Percentiles rank a stretch among this genome's conserved stretches.
These are phyloP conservation scores for Pistacia integerrima DNA, from an alignment of 345 rosid genomes.

Conservation along the genomic window DNA sequence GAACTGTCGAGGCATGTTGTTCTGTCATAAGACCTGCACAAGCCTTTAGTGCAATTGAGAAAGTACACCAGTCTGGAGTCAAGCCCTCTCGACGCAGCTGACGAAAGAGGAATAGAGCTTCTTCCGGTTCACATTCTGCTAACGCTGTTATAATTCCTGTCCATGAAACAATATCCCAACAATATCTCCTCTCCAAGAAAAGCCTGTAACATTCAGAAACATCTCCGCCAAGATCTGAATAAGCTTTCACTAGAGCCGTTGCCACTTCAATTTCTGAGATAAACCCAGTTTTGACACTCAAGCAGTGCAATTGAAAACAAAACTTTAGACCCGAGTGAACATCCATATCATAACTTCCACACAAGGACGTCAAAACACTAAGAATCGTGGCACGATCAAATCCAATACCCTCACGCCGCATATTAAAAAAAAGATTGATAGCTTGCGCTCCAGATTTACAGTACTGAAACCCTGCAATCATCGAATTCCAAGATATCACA, in stretches of 20 bases:
- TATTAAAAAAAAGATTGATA: conserved; percentile 46
- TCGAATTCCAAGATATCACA: too few relatives aligned
- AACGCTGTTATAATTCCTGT: too few relatives aligned
- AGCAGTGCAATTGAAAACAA: conserved; percentile 64
- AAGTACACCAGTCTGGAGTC: conserved; percentile 75
- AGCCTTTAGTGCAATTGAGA: conserved; percentile 76
- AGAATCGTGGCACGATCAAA: conserved; percentile 77
- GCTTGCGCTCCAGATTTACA: conserved; percentile 57
- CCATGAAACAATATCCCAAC: too few relatives aligned
- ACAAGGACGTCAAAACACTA: conserved; percentile 64
- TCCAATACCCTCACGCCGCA: conserved; percentile 53
- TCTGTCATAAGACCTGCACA: conserved; percentile 76
- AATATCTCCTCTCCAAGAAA: conserved; percentile 14
- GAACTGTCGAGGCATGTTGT: conserved; percentile 55
- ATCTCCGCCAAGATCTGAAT: conserved; percentile 50
- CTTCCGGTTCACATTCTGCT: too few relatives aligned
- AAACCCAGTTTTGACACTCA: too few relatives aligned
- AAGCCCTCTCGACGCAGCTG: conserved; percentile 39
- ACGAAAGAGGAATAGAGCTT: too few relatives aligned
- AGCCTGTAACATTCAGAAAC: conserved; percentile 55
- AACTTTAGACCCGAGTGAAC: conserved; percentile 37
- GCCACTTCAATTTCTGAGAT: too few relatives aligned
- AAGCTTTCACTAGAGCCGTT: too few relatives aligned
- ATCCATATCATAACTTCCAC: conserved; percentile 35
- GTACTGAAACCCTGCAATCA: conserved; percentile 9